Evolutionary conservation across 169 alveolate species (phyloP).

Genomic region (Plasmodium vivax): DNA sequence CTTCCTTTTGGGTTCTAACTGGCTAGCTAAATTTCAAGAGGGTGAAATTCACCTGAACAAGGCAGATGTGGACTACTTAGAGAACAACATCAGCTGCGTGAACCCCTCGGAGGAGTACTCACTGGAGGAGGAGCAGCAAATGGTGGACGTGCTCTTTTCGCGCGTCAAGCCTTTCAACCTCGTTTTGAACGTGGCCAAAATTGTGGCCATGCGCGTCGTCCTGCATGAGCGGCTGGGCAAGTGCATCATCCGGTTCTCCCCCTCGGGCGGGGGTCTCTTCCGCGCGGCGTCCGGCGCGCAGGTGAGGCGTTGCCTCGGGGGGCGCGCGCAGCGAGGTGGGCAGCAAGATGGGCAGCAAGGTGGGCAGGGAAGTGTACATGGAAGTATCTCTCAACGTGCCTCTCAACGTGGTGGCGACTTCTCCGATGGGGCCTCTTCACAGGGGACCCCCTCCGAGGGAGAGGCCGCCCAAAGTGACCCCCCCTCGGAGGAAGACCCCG

Average conservation of each 20-base stretch:
- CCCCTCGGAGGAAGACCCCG: not conserved
- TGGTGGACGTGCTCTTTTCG: constrained; percentile 12
- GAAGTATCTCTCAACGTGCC: not conserved
- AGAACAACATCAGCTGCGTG: constrained; percentile 10
- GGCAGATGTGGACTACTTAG: constrained; percentile 36
- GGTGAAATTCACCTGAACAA: not conserved
- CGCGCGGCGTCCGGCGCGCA: not conserved
- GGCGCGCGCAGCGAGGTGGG: not conserved
- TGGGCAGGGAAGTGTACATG: no score
- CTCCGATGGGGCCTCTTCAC: not conserved
- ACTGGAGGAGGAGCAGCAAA: not conserved
- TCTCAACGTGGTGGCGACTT: not conserved
- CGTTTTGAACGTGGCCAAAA: constrained; percentile 24
- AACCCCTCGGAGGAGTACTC: not conserved
- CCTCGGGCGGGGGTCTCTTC: not conserved
- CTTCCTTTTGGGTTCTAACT: not conserved
- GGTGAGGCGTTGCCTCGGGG: not conserved
- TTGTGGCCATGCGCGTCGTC: constrained; percentile 24
- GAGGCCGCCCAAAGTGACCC: not conserved
- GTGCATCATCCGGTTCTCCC: constrained; percentile 14
- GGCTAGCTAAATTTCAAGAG: not conserved
- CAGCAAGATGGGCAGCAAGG: no score
- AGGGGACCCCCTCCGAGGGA: not conserved
- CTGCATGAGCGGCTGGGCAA: constrained; percentile 32
- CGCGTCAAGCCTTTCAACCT: constrained; percentile 30